These are phyloP conservation scores for Gelatoporia subvermispora DNA, from an alignment of 768 basidiomycete species.

Conservation along the genomic window DNA sequence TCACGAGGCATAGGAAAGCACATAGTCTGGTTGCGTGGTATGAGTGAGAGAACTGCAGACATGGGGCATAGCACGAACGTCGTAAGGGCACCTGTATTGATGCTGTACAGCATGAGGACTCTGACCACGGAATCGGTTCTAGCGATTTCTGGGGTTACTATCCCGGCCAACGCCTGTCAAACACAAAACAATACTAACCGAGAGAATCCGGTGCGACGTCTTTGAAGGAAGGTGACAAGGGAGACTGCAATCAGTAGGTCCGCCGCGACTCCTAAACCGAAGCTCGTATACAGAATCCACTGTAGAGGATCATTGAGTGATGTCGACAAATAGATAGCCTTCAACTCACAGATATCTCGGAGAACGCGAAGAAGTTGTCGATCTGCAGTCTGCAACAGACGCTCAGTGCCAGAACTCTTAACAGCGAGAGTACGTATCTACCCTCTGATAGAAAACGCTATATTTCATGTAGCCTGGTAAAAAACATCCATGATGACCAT, in stretches of 20 bases:
- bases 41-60: background rate
- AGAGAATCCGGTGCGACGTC: slow-evolving; percentile 7
- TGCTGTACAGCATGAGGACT: slow-evolving; percentile 19
- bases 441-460: slow-evolving; percentile 1
- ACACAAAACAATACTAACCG: slow-evolving; percentile 2
- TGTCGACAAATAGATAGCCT: no score
- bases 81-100: slow-evolving; percentile 23
- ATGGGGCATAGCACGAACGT: slow-evolving; percentile 8
- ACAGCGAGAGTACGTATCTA: background rate
- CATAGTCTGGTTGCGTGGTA: slow-evolving; percentile 10
- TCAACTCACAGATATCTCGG: slow-evolving; percentile 1
- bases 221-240: slow-evolving; percentile 15
- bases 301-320: no score
- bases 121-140: slow-evolving; percentile 18
- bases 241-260: slow-evolving; percentile 19
- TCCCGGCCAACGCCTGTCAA: no score
- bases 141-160: background rate
- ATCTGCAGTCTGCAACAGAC: background rate
- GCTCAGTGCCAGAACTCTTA: background rate
- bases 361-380: background rate
- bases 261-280: slow-evolving; percentile 17
- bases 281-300: slow-evolving; percentile 20
- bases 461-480: background rate
- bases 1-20: slow-evolving; percentile 18
- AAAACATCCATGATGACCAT: background rate